Evolutionary conservation across 1,284 basidiomycete genomes (phyloP).

Genomic region (Malassezia sympodialis): DNA sequence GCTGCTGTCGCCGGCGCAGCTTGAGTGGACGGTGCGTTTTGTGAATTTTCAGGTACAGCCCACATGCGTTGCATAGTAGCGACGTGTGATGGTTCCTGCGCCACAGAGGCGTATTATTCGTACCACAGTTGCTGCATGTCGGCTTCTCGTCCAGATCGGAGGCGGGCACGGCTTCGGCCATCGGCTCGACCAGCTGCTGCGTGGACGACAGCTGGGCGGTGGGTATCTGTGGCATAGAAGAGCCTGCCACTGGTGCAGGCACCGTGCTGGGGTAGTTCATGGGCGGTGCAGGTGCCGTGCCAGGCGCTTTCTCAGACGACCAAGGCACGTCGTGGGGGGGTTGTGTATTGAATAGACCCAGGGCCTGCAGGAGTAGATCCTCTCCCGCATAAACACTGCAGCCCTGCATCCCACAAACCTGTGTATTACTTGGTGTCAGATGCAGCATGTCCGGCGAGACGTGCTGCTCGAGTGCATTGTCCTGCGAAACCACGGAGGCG

Average conservation of each 20-base stretch:
- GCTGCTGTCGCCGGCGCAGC: conserved; percentile 19
- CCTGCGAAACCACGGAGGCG: background rate
- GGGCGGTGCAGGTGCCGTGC: background rate
- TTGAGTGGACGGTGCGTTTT: conserved; percentile 33
- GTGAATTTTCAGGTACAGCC: conserved; percentile 44
- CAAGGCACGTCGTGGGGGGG: background rate
- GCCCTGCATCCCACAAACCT: conserved; percentile 12
- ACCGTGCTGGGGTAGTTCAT: background rate
- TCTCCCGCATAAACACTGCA: conserved; percentile 1
- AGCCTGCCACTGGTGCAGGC: background rate
- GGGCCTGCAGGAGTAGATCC: conserved; percentile 1
- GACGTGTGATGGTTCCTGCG: conserved; percentile 35
- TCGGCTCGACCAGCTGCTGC: background rate
- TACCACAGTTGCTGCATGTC: conserved; percentile 42
- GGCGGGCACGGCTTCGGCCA: background rate
- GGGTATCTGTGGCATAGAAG: background rate
- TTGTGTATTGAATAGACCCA: background rate
- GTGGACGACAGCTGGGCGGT: background rate
- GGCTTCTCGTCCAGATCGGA: conserved; percentile 13
- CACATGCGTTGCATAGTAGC: conserved; percentile 44
- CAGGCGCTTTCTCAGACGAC: background rate
- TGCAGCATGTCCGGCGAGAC: conserved; percentile 15
- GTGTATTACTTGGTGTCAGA: background rate
- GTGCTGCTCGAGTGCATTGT: conserved; percentile 5
- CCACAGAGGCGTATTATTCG: conserved; percentile 41